phyloP scores from a whole-genome alignment of 108 stramenopile genomes.

The Stephanodiscus minutulus region DNA sequence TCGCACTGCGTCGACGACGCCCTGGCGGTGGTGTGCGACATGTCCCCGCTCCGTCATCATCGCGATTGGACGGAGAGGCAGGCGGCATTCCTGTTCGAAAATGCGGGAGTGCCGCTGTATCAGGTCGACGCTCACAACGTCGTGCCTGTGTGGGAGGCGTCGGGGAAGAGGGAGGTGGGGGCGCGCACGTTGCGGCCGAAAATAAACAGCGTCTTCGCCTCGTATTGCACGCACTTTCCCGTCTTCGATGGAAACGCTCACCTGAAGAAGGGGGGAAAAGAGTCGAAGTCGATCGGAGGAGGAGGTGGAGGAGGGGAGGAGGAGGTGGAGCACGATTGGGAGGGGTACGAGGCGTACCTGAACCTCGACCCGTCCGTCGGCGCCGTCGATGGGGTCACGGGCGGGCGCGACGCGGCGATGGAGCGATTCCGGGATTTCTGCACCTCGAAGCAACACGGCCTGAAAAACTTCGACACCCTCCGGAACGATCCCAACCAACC shows the following conservation, averaged over 20 bases:
- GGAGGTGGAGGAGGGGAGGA: constrained; percentile 44
- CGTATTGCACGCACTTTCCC: constrained; percentile 81
- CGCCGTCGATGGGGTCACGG: constrained; percentile 58
- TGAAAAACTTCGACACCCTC: constrained; percentile 75
- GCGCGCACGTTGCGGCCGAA: constrained; percentile 96
- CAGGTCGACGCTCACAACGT: constrained; percentile 99
- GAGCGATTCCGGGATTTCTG: constrained; percentile 78
- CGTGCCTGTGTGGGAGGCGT: constrained; percentile 96
- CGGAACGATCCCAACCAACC: constrained; percentile 94
- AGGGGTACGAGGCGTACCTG: constrained; percentile 51
- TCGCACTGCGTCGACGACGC: constrained; percentile 44
- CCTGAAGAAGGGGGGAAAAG: constrained; percentile 36
- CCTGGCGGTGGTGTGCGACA: constrained; percentile 84
- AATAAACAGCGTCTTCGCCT: constrained; percentile 78
- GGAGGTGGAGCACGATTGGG: constrained; percentile 50
- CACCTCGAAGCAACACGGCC: constrained; percentile 47
- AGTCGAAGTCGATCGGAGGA: no score
- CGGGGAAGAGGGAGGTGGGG: constrained; percentile 91
- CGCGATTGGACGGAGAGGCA: constrained; percentile 72
- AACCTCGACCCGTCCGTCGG: constrained; percentile 66
- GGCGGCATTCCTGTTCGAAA: constrained; percentile 51
- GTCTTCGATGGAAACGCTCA: constrained; percentile 61
- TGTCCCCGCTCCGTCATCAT: constrained; percentile 82
- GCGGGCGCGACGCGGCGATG: constrained; percentile 78
- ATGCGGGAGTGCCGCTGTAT: constrained; percentile 64